Evolutionary conservation across 2,329 filamentous ascomycete species (phyloP).

Genomic region (Cadophora gregata): DNA sequence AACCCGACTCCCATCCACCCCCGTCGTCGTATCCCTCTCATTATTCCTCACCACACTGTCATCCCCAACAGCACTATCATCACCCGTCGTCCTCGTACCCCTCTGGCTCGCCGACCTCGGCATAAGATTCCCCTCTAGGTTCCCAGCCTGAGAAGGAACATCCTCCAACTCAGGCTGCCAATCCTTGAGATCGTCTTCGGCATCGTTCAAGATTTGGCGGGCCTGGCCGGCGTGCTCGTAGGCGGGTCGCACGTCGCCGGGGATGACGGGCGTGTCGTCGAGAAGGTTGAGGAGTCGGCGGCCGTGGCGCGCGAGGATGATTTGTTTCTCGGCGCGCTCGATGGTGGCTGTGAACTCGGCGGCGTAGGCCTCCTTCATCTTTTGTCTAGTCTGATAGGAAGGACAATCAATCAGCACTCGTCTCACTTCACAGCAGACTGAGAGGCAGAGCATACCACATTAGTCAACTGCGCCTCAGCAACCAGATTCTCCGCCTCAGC

Average conservation of each 20-base stretch:
- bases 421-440: not conserved
- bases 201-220: slow-evolving; percentile 87
- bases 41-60: slow-evolving; percentile 28
- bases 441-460: slow-evolving; percentile 70
- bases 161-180: slow-evolving; percentile 60
- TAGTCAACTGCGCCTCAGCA: slow-evolving; percentile 94
- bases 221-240: slow-evolving; percentile 73
- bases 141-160: slow-evolving; percentile 33
- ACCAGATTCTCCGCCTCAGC: slow-evolving; percentile 96
- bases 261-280: slow-evolving; percentile 88
- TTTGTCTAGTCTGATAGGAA: slow-evolving; percentile 81
- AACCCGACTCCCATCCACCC: slow-evolving; percentile 32
- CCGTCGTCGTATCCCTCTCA: slow-evolving; percentile 18
- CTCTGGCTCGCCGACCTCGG: slow-evolving; percentile 25
- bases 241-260: slow-evolving; percentile 75
- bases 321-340: slow-evolving; percentile 96
- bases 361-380: slow-evolving; percentile 94
- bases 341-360: slow-evolving; percentile 88
- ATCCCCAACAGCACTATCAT: slow-evolving; percentile 29
- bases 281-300: slow-evolving; percentile 83
- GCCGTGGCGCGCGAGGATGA: slow-evolving; percentile 90
- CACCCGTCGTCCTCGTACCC: slow-evolving; percentile 15
- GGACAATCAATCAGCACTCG: slow-evolving; percentile 24
- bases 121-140: slow-evolving; percentile 31
- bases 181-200: slow-evolving; percentile 82